These are phyloP conservation scores for Pythium periplocum DNA, from an alignment of 352 stramenopile genomes.

Conservation along the genomic window DNA sequence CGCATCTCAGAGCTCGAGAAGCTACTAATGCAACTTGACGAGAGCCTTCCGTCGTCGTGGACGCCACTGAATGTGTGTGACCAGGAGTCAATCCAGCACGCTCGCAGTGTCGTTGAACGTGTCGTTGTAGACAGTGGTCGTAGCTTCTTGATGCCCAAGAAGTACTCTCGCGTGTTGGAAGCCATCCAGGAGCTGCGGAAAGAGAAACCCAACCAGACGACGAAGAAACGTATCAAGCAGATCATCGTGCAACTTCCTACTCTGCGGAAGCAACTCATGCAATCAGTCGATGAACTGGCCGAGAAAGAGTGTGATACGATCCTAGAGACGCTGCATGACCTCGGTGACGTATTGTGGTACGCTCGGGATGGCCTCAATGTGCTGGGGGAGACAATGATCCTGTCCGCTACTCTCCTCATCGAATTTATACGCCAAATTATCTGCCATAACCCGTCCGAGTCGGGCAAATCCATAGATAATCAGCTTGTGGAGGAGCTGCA, in stretches of 20 bases:
- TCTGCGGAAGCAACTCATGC: too few species aligned
- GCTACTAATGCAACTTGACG: too few species aligned
- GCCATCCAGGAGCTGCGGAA: background rate
- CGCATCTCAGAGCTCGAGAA: too few species aligned
- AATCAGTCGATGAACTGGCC: too few species aligned
- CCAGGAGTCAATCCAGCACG: too few species aligned
- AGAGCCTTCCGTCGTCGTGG: too few species aligned
- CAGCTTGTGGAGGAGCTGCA: background rate
- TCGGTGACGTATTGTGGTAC: constrained; percentile 17
- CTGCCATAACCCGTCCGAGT: constrained; percentile 4
- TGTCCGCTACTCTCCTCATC: constrained; percentile 8
- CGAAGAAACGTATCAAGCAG: background rate
- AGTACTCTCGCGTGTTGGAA: constrained; percentile 1
- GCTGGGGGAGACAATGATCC: constrained; percentile 6
- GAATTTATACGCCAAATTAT: constrained; percentile 12
- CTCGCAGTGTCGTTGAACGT: background rate
- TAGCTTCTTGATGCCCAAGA: constrained; percentile 9
- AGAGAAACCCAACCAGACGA: background rate
- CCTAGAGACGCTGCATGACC: constrained; percentile 9
- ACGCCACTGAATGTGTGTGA: too few species aligned
- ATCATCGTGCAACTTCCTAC: background rate
- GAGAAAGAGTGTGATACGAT: background rate
- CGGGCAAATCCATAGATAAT: too few species aligned
- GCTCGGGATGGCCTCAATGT: background rate
- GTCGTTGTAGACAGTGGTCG: constrained; percentile 2